Conservation (phyloP, 345 rosid genomes). For the Murraya paniculata region DNA sequence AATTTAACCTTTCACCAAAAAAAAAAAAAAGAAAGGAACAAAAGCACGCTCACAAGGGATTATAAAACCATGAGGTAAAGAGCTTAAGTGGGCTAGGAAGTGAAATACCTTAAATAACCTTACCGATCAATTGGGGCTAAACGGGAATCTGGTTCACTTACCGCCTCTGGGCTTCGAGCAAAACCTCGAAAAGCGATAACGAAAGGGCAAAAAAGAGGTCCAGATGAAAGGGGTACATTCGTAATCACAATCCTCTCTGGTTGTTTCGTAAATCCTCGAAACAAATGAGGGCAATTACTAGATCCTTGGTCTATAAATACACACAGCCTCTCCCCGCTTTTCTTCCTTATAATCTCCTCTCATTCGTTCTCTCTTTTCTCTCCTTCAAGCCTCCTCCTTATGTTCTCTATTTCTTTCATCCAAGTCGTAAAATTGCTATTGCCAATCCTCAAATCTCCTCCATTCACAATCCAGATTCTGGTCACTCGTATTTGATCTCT, state of each 20-base stretch:
- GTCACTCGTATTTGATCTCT: background rate
- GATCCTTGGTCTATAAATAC: constrained; percentile 32
- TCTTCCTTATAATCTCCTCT: background rate
- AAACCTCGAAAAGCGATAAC: background rate
- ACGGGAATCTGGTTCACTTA: background rate
- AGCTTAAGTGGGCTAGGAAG: background rate
- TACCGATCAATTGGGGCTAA: background rate
- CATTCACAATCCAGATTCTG: background rate
- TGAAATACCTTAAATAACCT: background rate
- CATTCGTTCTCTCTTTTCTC: background rate
- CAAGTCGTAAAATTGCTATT: background rate
- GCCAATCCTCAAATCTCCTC: background rate
- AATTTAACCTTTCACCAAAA: too few species aligned
- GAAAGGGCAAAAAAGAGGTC: background rate
- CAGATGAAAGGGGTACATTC: constrained; percentile 22
- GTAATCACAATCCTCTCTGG: constrained; percentile 19
- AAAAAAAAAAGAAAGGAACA: too few species aligned
- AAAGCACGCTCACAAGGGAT: too few species aligned
- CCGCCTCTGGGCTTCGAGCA: background rate
- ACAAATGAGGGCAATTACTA: constrained; percentile 9
- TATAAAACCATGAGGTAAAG: too few species aligned
- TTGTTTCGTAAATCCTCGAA: background rate
- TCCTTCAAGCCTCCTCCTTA: background rate
- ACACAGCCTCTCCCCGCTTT: background rate
- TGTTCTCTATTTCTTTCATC: background rate